Evolutionary conservation across 169 alveolate species (phyloP), one percentile per base, ranked within the genome.

Genomic region (Plasmodium cynomolgi): DNA sequence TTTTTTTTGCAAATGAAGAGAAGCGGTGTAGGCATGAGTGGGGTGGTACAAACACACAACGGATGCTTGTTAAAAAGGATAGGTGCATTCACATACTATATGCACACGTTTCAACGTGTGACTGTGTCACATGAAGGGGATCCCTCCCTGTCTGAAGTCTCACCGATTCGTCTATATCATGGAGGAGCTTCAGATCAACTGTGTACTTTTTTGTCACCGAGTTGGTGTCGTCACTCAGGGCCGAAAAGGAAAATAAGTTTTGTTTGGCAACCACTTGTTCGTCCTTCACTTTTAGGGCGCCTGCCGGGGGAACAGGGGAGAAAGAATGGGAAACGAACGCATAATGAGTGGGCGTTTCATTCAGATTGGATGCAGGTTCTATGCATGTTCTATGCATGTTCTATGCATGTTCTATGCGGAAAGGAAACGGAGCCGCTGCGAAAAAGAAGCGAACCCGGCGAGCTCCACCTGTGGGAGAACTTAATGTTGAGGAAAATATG

Each of bases 391-490:
- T n/a, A 37, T 5, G 44, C 44, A 3, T 2, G 44, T 41, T 7
- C 11, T 41, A 47, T 47, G 58, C n/a, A 0, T 4, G 58, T 13
- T 47, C 2, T n/a, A 37, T 5, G 44, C 44, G 8, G 44, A 47
- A 11, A 3, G n/a, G 58, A 47, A 47, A 11, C 1, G n/a, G n/a
- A 0, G 58, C n/a, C n/a, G n/a, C 5, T 34, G 39, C 41, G 17
- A n/a, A 84, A 39, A 84, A 20, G 5, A 58, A 44, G 6, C 95
- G 37, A 72, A 90, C 98, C 99, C 7, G 99, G 99, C 26, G 99
- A 97, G 95, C 98, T 99, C 98, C 98, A 97, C 84, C 99, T 96
- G 71, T 98, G 98, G 2, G 99, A 98, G 96, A 98, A 99, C 95
- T 99, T 99, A 37, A 99, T 96, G 74, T 96, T 96, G 20, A 99